Percentiles rank a stretch among this genome's conserved stretches.
These are phyloP conservation scores for Penicillium maclennaniae DNA, from an alignment of 495 filamentous ascomycete genomes.

Conservation along the genomic window DNA sequence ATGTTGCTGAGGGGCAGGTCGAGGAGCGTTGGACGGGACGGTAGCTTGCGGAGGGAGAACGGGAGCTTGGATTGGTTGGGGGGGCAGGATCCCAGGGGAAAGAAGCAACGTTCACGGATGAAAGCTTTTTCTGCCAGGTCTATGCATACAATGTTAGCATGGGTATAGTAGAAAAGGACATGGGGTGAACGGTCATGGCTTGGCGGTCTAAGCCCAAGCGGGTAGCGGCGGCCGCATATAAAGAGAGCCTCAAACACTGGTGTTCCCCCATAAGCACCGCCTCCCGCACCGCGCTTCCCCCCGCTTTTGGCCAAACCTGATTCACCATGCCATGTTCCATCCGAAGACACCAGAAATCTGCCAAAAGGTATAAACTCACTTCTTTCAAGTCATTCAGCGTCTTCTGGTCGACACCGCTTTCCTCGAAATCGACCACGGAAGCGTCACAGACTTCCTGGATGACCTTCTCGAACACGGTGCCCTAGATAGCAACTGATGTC, in stretches of 20 bases:
- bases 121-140: conserved; percentile 91
- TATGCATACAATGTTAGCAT: conserved; percentile 38
- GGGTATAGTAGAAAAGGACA: background rate
- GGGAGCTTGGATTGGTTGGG: conserved; percentile 38
- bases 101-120: conserved; percentile 71
- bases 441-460: conserved; percentile 86
- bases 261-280: conserved; percentile 38
- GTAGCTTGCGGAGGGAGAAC: conserved; percentile 42
- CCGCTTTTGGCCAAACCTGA: conserved; percentile 29
- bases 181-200: conserved; percentile 19
- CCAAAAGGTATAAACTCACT: conserved; percentile 51
- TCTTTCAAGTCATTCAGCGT: conserved; percentile 79
- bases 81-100: conserved; percentile 92
- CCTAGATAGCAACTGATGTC: conserved; percentile 49
- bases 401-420: conserved; percentile 82
- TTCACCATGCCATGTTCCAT: conserved; percentile 10
- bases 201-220: conserved; percentile 30
- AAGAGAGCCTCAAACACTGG: conserved; percentile 41
- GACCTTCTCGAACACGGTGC: conserved; percentile 79
- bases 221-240: conserved; percentile 40
- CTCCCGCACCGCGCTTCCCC: conserved; percentile 34
- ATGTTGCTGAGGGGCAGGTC: conserved; percentile 26
- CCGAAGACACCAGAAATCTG: conserved; percentile 14
- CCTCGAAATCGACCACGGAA: conserved; percentile 93
- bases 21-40: conserved; percentile 59